Base-by-base conservation (phyloP, 106 monocot species). In the Apostasia shenzhenica region DNA sequence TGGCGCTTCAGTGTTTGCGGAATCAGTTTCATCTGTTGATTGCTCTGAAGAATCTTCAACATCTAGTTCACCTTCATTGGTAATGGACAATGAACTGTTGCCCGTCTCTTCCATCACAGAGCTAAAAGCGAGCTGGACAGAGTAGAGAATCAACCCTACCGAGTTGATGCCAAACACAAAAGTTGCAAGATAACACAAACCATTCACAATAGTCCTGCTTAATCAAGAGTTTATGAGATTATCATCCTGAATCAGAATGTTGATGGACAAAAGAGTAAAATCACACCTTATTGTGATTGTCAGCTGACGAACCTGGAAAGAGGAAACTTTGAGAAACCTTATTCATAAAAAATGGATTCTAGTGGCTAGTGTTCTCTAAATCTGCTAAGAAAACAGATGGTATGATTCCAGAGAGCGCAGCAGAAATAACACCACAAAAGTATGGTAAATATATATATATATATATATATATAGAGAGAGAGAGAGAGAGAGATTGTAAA, bases 101-200 rank as follows among this genome's bases (percentile, higher is more conserved):
- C 66, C 45, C 14, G 65, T 41, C 1, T 57, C 70, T 57, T 81
- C 86, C 67, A 75, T 84, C 2, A 82, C 43, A 38, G 95, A 89
- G 56, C 67, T 78, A 46, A 97, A 26, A 45, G 84, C 78, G 55
- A 97, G 89, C 76, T 97, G 95, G 67, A 84, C 44, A 11, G 89
- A 78, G 54, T 89, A 97, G 10, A 97, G 89, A n/a, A 89, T 11
- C 75, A 97, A 82, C 5, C 95, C 95, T 42, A 83, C 53, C 10
- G 92, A 86, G 66, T 97, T 97, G 14, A 92, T 67, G 39, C 95
- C 95, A 66, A 97, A 97, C 11, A 92, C 84, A 73, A 84, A 97
- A 8, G 95, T 97, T 61, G 95, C 92, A 70, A 97, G 74, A 69
- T 97, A 97, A 77, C 92, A 97, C 12, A 92, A 11, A n/a, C 95